Evolutionary conservation across 1,284 basidiomycete species (phyloP).

Genomic region (Inonotus hispidus): DNA sequence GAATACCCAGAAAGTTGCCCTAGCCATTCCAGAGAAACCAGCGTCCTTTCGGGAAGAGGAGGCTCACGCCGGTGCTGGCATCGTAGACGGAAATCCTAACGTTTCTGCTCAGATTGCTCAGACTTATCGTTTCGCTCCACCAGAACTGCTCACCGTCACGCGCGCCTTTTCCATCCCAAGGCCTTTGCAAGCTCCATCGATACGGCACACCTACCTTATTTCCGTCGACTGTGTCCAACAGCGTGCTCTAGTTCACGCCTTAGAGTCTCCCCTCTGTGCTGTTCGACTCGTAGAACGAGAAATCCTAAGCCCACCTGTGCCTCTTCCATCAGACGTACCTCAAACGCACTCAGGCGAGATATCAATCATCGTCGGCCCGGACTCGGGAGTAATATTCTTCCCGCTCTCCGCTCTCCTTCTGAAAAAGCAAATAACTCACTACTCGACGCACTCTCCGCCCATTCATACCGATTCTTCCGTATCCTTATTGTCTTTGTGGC

Average conservation of each 20-base stretch:
- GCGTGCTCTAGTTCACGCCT: slow-evolving; percentile 45
- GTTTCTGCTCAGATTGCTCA: no score
- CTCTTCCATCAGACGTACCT: slow-evolving; percentile 30
- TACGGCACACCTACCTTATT: slow-evolving; percentile 59
- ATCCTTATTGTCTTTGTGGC: slow-evolving; percentile 62
- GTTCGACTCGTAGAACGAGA: slow-evolving; percentile 60
- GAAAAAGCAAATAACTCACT: slow-evolving; percentile 34
- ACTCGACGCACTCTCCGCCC: slow-evolving; percentile 32
- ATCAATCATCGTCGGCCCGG: slow-evolving; percentile 33
- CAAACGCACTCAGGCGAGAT: slow-evolving; percentile 22
- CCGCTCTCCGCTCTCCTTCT: slow-evolving; percentile 54
- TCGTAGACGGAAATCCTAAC: not conserved
- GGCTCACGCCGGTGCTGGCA: not conserved
- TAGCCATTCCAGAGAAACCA: not conserved
- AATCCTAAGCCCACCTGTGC: slow-evolving; percentile 16
- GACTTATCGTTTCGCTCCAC: slow-evolving; percentile 23
- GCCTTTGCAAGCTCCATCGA: slow-evolving; percentile 28
- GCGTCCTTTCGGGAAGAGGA: not conserved
- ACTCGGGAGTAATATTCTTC: slow-evolving; percentile 46
- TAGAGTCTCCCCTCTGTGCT: slow-evolving; percentile 35
- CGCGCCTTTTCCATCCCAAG: slow-evolving; percentile 44
- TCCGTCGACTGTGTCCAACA: slow-evolving; percentile 65
- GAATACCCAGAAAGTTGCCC: no score
- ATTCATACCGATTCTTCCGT: slow-evolving; percentile 54
- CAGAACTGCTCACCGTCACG: slow-evolving; percentile 41